phyloP scores from a whole-genome alignment of 768 basidiomycete species.

The Leucocoprinus leucothites region DNA sequence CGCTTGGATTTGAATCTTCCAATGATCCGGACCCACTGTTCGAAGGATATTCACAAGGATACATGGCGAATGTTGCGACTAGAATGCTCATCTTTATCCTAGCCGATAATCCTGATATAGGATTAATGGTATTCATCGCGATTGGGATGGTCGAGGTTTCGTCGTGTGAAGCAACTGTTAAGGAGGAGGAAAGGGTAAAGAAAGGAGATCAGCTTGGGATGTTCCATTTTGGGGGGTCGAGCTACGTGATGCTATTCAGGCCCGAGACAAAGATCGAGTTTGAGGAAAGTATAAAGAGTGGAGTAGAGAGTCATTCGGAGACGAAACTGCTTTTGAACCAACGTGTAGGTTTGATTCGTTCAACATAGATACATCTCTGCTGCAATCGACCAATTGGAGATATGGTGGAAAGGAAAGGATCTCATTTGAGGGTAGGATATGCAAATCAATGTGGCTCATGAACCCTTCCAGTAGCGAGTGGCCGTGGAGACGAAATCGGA shows the following conservation, averaged over 20 bases:
- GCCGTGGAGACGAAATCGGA: too few relatives aligned
- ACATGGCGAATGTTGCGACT: slow-evolving; percentile 42
- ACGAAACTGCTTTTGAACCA: too few relatives aligned
- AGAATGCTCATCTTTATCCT: slow-evolving; percentile 55
- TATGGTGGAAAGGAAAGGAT: too few relatives aligned
- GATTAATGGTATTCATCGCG: slow-evolving; percentile 53
- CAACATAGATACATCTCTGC: too few relatives aligned
- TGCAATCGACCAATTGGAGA: too few relatives aligned
- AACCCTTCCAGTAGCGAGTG: too few relatives aligned
- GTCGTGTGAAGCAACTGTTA: slow-evolving; percentile 51
- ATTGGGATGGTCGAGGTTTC: slow-evolving; percentile 65
- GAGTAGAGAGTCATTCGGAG: background rate
- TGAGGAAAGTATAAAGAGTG: too few relatives aligned
- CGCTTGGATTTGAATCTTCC: slow-evolving; percentile 15
- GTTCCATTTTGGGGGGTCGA: slow-evolving; percentile 67
- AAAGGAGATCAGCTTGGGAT: slow-evolving; percentile 58
- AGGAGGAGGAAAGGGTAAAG: slow-evolving; percentile 37
- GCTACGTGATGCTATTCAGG: slow-evolving; percentile 25
- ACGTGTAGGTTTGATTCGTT: too few relatives aligned
- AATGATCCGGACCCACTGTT: slow-evolving; percentile 18
- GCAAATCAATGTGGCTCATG: too few relatives aligned
- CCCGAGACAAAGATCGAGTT: background rate
- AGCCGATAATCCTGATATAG: slow-evolving; percentile 47
- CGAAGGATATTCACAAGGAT: slow-evolving; percentile 30
- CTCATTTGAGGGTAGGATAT: too few relatives aligned